These are phyloP conservation scores for Hygrocybe coccinea DNA, from an alignment of 768 basidiomycete species.

Conservation along the genomic window DNA sequence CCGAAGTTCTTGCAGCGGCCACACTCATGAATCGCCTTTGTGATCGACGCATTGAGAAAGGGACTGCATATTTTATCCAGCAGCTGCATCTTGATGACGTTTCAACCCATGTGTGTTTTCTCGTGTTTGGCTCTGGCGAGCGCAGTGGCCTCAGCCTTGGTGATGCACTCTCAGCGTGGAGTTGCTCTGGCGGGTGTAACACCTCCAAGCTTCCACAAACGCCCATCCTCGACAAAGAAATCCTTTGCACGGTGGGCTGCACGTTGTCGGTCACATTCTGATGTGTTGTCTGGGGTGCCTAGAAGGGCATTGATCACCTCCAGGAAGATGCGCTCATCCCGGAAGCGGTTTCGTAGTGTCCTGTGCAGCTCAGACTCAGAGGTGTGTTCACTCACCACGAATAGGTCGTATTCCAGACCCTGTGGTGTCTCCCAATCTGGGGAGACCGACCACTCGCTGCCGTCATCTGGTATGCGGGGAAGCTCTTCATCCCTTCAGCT, in stretches of 20 bases:
- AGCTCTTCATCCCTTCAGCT: not conserved
- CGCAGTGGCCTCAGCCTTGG: constrained; percentile 6
- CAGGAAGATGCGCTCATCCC: too few relatives aligned
- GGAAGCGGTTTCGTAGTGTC: not conserved
- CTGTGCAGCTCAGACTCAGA: constrained; percentile 10
- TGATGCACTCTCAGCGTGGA: constrained; percentile 24
- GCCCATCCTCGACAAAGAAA: not conserved
- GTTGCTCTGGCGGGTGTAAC: constrained; percentile 12
- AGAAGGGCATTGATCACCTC: too few relatives aligned
- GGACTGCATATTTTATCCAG: too few relatives aligned
- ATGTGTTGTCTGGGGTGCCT: too few relatives aligned
- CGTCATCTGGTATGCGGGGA: constrained; percentile 15
- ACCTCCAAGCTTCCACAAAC: constrained; percentile 23
- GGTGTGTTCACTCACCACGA: not conserved
- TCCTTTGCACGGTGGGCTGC: too few relatives aligned
- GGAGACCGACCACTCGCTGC: constrained; percentile 29
- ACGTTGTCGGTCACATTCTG: too few relatives aligned
- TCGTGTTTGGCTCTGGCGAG: not conserved
- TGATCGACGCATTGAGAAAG: too few relatives aligned
- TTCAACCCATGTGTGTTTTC: too few relatives aligned
- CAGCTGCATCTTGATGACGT: too few relatives aligned
- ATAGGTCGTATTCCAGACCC: constrained; percentile 10
- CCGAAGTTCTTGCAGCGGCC: too few relatives aligned
- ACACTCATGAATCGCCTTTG: too few relatives aligned
- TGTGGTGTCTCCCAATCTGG: constrained; percentile 21